Evolutionary conservation across 176 grass and related monocot genomes (phyloP).

Genomic region (Eleusine indica): DNA sequence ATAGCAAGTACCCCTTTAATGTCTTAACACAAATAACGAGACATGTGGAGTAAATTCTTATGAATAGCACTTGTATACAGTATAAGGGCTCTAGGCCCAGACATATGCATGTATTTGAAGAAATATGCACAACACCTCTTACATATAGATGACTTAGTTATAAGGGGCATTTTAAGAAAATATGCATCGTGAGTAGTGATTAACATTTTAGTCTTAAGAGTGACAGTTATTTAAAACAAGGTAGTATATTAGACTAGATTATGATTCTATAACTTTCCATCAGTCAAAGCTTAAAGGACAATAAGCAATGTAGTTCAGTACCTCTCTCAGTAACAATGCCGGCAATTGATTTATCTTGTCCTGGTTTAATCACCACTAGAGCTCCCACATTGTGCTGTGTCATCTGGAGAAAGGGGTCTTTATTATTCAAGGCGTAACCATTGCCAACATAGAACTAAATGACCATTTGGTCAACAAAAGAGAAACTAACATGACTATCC

Average conservation of each 20-base stretch:
- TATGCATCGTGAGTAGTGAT: background rate
- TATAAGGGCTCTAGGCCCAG: background rate
- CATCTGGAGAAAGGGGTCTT: slow-evolving; percentile 52
- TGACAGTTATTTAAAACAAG: background rate
- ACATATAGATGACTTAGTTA: background rate
- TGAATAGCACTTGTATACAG: background rate
- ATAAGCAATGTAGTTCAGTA: slow-evolving; percentile 25
- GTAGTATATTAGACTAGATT: background rate
- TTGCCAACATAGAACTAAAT: background rate
- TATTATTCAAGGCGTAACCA: slow-evolving; percentile 22
- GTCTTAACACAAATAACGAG: background rate
- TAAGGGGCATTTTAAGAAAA: background rate
- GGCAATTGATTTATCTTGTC: slow-evolving; percentile 68
- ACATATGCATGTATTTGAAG: background rate
- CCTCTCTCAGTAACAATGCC: slow-evolving; percentile 99
- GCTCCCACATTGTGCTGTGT: slow-evolving; percentile 98
- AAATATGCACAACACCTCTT: too few relatives aligned
- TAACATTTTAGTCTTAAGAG: background rate
- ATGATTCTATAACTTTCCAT: slow-evolving; percentile 6
- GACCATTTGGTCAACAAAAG: background rate
- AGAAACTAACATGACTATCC: slow-evolving; percentile 13
- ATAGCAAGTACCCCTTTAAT: background rate
- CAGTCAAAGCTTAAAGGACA: slow-evolving; percentile 1
- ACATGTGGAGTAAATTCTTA: background rate
- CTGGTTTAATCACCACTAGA: slow-evolving; percentile 91